Base-by-base conservation (phyloP, 768 basidiomycete genomes). In the Kondoa subrosea region DNA sequence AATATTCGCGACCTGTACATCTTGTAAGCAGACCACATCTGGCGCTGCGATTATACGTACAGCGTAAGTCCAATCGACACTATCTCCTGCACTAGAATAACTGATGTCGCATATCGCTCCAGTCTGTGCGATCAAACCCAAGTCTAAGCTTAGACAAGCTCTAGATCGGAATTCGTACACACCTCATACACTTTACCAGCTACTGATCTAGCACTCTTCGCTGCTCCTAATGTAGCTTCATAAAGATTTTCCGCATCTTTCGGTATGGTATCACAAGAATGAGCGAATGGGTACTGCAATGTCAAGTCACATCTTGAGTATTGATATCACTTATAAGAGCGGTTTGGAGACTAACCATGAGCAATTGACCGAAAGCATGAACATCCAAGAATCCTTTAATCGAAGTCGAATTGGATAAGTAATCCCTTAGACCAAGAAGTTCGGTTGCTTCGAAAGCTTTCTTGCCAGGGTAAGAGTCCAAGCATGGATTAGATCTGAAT, bases 201-300 rank as follows among this genome's bases (percentile, higher is more conserved):
- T 0, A 79, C 79, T 2, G 76, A 75, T 66, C 78, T 80, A 59
- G 85, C 77, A 3, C 86, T 84, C 57, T 82, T 80, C 0, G 81
- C 80, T 1, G 85, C 85, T 0, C 86, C 86, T 8, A 84, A 77
- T 3, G 83, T 85, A 4, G 85, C 87, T 76, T 89, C 88, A 68
- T 84, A 78, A 73, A 85, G 82, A 74, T 88, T 85, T 76, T 89
- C 88, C 0, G 85, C 85, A 71, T 87, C 87, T 68, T 83, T 81
- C 0, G 87, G 83, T 17, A 80, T 74, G 56, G 78, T 78, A 40
- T 81, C 80, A 77, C 87, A 89, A 0, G 84, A 83, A 74, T 84
- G 85, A 0, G 88, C 87, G 71, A 81, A 90, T 2, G 89, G 89
- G 34, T 84, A 80, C n/a, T 87, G 86, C 67, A 89, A 87, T 89